Evolutionary conservation across 1,139 yeast species (phyloP), one percentile per base, ranked within the genome.

Genomic region (Torulaspora pretoriensis): DNA sequence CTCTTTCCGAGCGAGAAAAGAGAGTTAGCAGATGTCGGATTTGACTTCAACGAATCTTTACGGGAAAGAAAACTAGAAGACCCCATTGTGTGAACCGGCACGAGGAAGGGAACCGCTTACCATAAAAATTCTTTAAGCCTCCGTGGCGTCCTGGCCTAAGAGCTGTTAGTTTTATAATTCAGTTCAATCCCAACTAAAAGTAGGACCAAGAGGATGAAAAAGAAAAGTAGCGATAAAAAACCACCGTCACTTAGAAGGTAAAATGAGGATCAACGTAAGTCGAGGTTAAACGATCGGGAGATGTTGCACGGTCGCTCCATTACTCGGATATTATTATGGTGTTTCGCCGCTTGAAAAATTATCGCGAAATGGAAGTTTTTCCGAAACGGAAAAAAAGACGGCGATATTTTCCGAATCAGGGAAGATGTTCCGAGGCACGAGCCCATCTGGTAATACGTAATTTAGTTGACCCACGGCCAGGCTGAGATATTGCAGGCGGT

Each of bases 21-120:
- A 25, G 65, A 60, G 41, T 53, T 59, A 17, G 57, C 52, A 2
- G 64, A 59, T n/a, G 51, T 52, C 12, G 52, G 43, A 29, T 44
- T 43, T 16, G 49, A 46, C 16, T 34, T 39, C 43, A 46, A 23
- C 16, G 46, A 43, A 16, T 40, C 46, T 26, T 39, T 39, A 16
- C 35, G 42, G n/a, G 46, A 43, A 30, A 40, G 26, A 24, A 40
- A 40, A 35, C 43, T 38, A n/a, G 47, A 34, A 35, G 44, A 28
- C 16, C 42, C 41, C 47, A 44, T 44, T 26, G 14, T 40, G 43
- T 34, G 34, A 27, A 40, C 38, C 30, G 10, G 34, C 43, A 34
- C 38, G 9, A 14, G 14, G 24, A 39, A 22, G 12, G 22, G 29
- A 25, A 35, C 22, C 31, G n/a, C 38, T 26, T 22, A n/a, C 22